phyloP scores from a whole-genome alignment of 805 yeast species.

The Candida cerambycidarum region DNA sequence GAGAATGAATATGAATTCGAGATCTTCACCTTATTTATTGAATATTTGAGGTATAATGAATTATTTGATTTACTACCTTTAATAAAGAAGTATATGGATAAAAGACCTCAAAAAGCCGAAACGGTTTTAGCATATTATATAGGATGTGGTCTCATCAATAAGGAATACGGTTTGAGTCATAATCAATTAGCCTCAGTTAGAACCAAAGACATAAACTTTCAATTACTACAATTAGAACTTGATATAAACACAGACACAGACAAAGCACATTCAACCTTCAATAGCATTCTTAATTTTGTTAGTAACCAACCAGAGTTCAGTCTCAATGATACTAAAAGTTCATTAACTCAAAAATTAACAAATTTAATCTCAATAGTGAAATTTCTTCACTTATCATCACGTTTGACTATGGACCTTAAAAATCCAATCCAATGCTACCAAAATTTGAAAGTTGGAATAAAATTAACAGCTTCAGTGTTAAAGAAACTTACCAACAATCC shows the following conservation, averaged over 20 bases:
- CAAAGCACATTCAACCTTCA: constrained; percentile 8
- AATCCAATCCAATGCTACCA: constrained; percentile 29
- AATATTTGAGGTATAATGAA: constrained; percentile 27
- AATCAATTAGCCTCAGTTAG: too few species aligned
- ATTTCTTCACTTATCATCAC: constrained; percentile 33
- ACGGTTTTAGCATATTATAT: too few species aligned
- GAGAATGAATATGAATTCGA: constrained; percentile 8
- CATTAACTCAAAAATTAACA: constrained; percentile 19
- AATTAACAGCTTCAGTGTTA: constrained; percentile 53
- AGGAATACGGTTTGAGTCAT: not conserved
- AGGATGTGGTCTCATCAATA: not conserved
- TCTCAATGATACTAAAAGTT: not conserved
- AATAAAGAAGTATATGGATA: not conserved
- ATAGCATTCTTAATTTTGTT: constrained; percentile 23
- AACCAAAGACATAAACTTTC: too few species aligned
- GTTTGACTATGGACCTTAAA: constrained; percentile 17
- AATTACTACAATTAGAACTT: too few species aligned
- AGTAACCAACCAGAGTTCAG: constrained; percentile 28
- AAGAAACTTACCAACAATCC: constrained; percentile 24
- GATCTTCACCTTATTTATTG: constrained; percentile 22
- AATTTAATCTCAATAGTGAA: constrained; percentile 32
- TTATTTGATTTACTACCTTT: constrained; percentile 9
- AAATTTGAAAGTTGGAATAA: constrained; percentile 49
- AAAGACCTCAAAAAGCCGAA: too few species aligned
- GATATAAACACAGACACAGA: too few species aligned